Evolutionary conservation across 2,329 filamentous ascomycete species (phyloP).

Genomic region (Verticillium nonalfalfae): DNA sequence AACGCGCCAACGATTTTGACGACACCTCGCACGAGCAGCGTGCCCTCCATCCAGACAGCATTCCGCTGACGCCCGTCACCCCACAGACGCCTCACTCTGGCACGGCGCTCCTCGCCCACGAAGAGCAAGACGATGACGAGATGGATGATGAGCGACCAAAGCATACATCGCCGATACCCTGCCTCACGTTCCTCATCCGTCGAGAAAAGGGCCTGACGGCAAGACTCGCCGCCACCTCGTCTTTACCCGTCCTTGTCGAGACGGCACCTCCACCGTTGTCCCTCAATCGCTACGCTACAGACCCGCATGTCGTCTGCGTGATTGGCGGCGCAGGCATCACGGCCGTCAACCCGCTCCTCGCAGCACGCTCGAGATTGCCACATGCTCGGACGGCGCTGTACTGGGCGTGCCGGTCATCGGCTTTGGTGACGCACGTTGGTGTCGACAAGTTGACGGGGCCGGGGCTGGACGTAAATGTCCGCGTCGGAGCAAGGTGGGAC

Average conservation of each 20-base stretch:
- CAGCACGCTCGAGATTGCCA: background rate
- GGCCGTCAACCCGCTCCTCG: slow-evolving; percentile 2
- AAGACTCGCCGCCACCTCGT: background rate
- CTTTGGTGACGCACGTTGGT: slow-evolving; percentile 2
- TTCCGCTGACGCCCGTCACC: background rate
- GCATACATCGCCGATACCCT: background rate
- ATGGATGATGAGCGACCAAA: background rate
- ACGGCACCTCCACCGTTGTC: background rate
- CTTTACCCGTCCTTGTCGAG: background rate
- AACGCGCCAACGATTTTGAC: background rate
- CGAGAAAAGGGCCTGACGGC: slow-evolving; percentile 5
- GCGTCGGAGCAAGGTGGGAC: slow-evolving; percentile 2
- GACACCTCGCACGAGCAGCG: slow-evolving; percentile 1
- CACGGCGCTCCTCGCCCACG: background rate
- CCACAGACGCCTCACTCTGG: background rate
- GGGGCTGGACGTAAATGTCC: background rate
- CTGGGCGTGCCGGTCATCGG: slow-evolving; percentile 5
- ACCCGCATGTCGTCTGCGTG: background rate
- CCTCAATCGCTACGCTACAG: background rate
- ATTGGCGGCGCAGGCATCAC: background rate
- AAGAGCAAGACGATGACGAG: slow-evolving; percentile 3
- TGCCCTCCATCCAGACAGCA: background rate
- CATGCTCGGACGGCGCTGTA: background rate
- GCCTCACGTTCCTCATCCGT: slow-evolving; percentile 6
- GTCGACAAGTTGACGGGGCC: background rate